Conservation (phyloP, 2,329 filamentous ascomycete species). For the Epichloe glyceriae region DNA sequence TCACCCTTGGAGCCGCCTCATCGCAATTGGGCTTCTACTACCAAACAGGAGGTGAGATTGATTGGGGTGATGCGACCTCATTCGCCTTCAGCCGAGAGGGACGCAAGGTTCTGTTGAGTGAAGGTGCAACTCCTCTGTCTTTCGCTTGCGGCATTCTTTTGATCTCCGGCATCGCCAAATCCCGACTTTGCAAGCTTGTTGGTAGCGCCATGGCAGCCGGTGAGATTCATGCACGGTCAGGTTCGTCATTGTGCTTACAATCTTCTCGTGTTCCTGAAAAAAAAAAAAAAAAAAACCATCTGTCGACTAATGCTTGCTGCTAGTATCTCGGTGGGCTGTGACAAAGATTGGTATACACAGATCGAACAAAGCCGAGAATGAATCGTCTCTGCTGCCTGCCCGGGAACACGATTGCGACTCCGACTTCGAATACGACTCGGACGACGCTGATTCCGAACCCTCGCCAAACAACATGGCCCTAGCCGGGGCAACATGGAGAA, state of each 20-base stretch:
- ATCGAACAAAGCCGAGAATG: background rate
- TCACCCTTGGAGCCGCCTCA: conserved; percentile 16
- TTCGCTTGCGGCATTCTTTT: conserved; percentile 12
- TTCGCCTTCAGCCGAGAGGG: conserved; percentile 19
- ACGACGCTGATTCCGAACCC: background rate
- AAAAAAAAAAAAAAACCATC: background rate
- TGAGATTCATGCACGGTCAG: conserved; percentile 10
- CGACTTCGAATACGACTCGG: conserved; percentile 6
- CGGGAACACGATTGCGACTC: conserved; percentile 2
- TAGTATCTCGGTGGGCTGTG: conserved; percentile 2
- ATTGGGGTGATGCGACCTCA: conserved; percentile 19
- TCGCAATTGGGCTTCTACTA: conserved; percentile 20
- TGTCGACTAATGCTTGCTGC: background rate
- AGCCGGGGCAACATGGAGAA: background rate
- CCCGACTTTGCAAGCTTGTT: conserved; percentile 12
- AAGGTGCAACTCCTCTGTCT: conserved; percentile 14
- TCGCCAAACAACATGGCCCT: background rate
- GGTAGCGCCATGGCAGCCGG: conserved; percentile 11
- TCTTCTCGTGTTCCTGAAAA: background rate
- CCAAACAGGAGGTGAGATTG: conserved; percentile 19
- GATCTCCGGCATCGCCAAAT: conserved; percentile 13
- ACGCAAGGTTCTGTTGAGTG: conserved; percentile 19
- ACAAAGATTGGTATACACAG: background rate
- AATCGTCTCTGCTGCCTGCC: conserved; percentile 4
- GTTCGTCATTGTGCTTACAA: conserved; percentile 9